A percentile compares a stretch with the other conserved stretches of the same genome.
phyloP scores from a whole-genome alignment of 176 grass and related monocot species.

The Oryza coarctata region DNA sequence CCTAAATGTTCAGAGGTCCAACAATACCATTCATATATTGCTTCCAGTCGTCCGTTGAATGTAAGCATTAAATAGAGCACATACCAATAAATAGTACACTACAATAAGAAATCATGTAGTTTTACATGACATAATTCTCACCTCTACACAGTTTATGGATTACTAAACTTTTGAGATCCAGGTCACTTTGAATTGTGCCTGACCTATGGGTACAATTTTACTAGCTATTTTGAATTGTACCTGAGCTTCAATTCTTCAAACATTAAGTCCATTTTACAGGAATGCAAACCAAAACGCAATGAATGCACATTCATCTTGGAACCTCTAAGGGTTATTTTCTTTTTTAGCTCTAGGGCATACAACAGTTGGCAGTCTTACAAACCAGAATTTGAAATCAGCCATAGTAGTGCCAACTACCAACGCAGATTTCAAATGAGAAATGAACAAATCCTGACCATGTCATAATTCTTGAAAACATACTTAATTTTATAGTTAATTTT shows the following conservation, averaged over 20 bases:
- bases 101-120: background rate
- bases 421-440: background rate
- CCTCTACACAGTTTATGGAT: background rate
- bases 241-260: background rate
- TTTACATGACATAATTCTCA: background rate
- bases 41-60: background rate
- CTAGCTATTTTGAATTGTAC: background rate
- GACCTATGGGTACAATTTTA: background rate
- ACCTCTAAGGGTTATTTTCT: background rate
- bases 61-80: background rate
- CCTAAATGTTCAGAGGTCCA: constrained; percentile 4
- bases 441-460: background rate
- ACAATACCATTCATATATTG: background rate
- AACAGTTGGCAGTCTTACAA: background rate
- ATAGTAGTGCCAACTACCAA: background rate
- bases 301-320: background rate
- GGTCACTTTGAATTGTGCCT: background rate
- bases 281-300: background rate
- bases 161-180: background rate
- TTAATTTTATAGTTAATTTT: background rate
- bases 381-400: background rate
- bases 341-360: background rate
- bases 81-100: background rate
- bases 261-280: background rate
- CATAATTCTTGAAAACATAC: background rate